Evolutionary conservation across 2,329 filamentous ascomycete species (phyloP).

Genomic region (Sporothrix brasiliensis): DNA sequence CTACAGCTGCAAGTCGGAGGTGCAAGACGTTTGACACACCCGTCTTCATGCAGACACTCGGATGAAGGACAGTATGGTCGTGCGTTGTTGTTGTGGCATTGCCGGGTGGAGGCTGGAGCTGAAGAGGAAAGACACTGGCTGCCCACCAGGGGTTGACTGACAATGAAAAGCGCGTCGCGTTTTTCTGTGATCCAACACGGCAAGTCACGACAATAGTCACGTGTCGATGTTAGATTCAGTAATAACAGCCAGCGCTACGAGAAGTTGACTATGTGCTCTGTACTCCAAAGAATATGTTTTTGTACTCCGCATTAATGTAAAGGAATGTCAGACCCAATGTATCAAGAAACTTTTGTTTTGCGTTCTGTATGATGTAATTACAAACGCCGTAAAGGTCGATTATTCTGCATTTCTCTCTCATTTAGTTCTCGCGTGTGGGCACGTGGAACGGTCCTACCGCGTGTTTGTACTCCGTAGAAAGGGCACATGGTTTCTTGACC

Average conservation of each 20-base stretch:
- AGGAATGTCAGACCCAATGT: background rate
- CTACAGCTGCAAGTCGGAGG: constrained; percentile 36
- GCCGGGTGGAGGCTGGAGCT: background rate
- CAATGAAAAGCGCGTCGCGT: constrained; percentile 28
- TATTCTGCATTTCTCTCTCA: background rate
- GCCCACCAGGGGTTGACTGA: constrained; percentile 7
- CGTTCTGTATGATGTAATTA: background rate
- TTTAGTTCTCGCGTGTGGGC: background rate
- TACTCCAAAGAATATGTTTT: background rate
- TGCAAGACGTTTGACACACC: constrained; percentile 31
- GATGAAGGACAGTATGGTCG: constrained; percentile 10
- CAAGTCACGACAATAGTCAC: background rate
- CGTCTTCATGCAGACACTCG: constrained; percentile 38
- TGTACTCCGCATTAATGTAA: background rate
- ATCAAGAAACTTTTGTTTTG: no score
- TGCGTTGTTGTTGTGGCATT: constrained; percentile 5
- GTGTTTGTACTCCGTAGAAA: background rate
- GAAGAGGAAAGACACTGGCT: background rate
- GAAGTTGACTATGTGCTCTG: no score
- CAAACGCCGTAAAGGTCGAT: no score
- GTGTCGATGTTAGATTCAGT: background rate
- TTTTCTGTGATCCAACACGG: background rate
- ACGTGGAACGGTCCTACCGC: background rate
- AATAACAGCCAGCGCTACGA: background rate
- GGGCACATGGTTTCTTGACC: background rate